A percentile compares a stretch with the other conserved stretches of the same genome.
Conservation (phyloP, 2,329 filamentous ascomycete genomes). For the Diaporthe ampelina region DNA sequence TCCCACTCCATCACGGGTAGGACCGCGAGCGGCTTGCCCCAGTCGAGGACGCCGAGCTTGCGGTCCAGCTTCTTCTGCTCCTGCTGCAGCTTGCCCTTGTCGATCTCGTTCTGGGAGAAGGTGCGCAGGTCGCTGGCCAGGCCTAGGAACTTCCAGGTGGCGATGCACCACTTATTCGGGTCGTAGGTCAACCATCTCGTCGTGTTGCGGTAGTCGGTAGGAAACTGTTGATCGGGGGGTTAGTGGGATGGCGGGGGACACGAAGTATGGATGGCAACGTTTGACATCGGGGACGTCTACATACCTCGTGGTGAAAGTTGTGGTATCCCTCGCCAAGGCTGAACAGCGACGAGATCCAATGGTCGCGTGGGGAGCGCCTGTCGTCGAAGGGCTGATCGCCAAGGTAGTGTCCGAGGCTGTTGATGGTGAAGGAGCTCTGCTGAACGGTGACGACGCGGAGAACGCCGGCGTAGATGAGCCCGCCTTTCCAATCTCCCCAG, state of each 20-base stretch:
- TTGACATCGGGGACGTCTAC: background rate
- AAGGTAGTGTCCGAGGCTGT: slow-evolving; percentile 91
- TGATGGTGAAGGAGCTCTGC: slow-evolving; percentile 94
- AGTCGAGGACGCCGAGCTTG: slow-evolving; percentile 85
- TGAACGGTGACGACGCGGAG: slow-evolving; percentile 91
- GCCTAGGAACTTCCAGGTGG: slow-evolving; percentile 85
- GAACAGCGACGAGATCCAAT: slow-evolving; percentile 86
- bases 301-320: slow-evolving; percentile 86
- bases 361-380: slow-evolving; percentile 90
- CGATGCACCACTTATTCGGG: slow-evolving; percentile 92
- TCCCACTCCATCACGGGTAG: slow-evolving; percentile 90
- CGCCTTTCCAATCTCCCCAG: slow-evolving; percentile 86
- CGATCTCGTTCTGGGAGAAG: slow-evolving; percentile 92
- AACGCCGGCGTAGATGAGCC: slow-evolving; percentile 87
- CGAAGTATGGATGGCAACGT: rapidly evolving
- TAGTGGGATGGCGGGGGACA: background rate
- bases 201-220: slow-evolving; percentile 92
- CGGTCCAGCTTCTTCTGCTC: slow-evolving; percentile 93
- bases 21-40: slow-evolving; percentile 87
- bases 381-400: slow-evolving; percentile 94
- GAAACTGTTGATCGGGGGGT: slow-evolving; percentile 70
- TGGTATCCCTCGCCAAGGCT: slow-evolving; percentile 90
- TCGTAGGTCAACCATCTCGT: slow-evolving; percentile 94
- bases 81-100: slow-evolving; percentile 91
- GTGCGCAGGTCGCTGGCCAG: slow-evolving; percentile 90